Evolutionary conservation across 1,284 basidiomycete species (phyloP), one percentile per base, ranked within the genome.

Genomic region (Cutaneotrichosporon cavernicola): DNA sequence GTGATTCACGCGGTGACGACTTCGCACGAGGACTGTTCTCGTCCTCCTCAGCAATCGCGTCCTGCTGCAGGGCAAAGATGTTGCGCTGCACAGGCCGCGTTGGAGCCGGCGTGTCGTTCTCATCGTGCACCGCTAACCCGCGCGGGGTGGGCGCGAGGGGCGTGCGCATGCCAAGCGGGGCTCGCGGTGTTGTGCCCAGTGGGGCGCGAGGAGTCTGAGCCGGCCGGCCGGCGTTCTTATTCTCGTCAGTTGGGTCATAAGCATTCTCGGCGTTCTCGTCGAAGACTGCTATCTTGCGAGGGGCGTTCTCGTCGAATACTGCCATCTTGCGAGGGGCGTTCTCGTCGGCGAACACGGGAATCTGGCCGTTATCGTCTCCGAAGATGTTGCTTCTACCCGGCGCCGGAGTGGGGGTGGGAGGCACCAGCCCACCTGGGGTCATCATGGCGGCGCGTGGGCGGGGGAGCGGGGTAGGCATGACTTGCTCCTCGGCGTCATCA

Each of bases 331-430:
- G 34, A 11, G 55, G 40, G 18, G 52, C 65, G 51, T 73, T 70
- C 62, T 75, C 71, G 55, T 77, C 72, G 2, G 56, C 55, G 47
- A 73, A 72, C 43, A 71, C 65, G 38, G 51, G 46, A 31, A 60
- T 18, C 52, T 60, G 55, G 50, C 49, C 46, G 26, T 57, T 55
- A 32, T 56, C 58, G 21, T 50, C 57, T 8, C 60, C 62, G 32
- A 66, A 66, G 36, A 66, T 58, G 60, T 61, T 59, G 32, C 53
- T 47, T 22, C 52, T 47, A 10, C 63, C 63, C 2, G 65, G 62
- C 4, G 73, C 73, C 0, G 80, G 80, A 0, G 79, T 81, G 1
- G 81, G 81, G 0, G 81, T 82, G 0, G 81, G 80, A 2, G 81
- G 80, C 0, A 82, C 74, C 56, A 70, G 66, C 31, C 64, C 69